Percentiles rank a stretch among this genome's conserved stretches.
phyloP scores from a whole-genome alignment of 805 yeast genomes.

The Sungouiozyma ichnusensis region DNA sequence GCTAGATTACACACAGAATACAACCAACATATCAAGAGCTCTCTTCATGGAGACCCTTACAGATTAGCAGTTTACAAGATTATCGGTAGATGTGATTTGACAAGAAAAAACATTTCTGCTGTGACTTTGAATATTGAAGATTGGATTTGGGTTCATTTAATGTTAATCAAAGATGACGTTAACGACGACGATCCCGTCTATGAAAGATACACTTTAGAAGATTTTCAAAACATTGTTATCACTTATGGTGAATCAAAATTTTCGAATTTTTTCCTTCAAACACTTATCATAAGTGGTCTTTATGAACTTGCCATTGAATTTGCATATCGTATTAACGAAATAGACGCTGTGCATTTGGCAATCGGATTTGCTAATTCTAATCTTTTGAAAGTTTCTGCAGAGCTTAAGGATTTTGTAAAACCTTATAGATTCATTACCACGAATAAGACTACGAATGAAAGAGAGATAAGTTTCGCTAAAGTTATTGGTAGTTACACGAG shows the following conservation, averaged over 20 bases:
- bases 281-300: slow-evolving; percentile 63
- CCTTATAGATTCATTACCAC: slow-evolving; percentile 1
- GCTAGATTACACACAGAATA: slow-evolving; percentile 70
- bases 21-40: slow-evolving; percentile 68
- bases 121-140: slow-evolving; percentile 78
- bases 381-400: slow-evolving; percentile 30
- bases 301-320: slow-evolving; percentile 72
- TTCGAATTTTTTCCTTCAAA: slow-evolving; percentile 61
- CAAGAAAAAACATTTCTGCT: slow-evolving; percentile 56
- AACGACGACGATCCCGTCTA: slow-evolving; percentile 41
- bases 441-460: slow-evolving; percentile 25
- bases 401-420: slow-evolving; percentile 10
- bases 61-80: slow-evolving; percentile 84
- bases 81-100: slow-evolving; percentile 78
- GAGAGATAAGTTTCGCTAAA: slow-evolving; percentile 41
- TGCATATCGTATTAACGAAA: slow-evolving; percentile 45
- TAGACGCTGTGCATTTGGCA: slow-evolving; percentile 84
- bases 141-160: slow-evolving; percentile 92
- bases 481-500: slow-evolving; percentile 72
- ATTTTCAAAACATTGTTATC: slow-evolving; percentile 61
- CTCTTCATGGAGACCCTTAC: slow-evolving; percentile 69
- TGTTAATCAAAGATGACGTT: slow-evolving; percentile 53
- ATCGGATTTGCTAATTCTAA: slow-evolving; percentile 71
- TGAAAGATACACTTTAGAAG: slow-evolving; percentile 62
- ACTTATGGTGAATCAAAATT: slow-evolving; percentile 68